Base-by-base conservation (phyloP, 2,329 filamentous ascomycete genomes). In the Fusarium praegraminearum region DNA sequence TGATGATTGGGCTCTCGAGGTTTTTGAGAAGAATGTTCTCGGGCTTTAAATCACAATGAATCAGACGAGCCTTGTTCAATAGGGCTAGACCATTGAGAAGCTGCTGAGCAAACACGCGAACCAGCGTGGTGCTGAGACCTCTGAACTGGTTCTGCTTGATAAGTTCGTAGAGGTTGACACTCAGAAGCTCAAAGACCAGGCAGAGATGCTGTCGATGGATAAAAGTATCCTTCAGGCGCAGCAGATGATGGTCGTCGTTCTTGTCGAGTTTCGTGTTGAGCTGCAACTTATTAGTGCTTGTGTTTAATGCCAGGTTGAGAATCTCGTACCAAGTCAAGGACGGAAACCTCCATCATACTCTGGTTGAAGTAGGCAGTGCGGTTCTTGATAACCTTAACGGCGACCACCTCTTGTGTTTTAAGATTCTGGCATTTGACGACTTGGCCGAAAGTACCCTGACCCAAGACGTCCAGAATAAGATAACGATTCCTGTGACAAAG, bases 71-170 rank as follows among this genome's bases (percentile, higher is more conserved):
- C 82, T 98, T 99, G 82, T 97, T 98, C 69, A 99, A 84, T 65
- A 99, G 84, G 54, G 94, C 93, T 58, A 99, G 84, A 4, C 95
- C 96, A 75, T 97, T 98, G 67, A 99, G 86, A 59, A 99, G 84
- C 81, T 99, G 96, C 79, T 99, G 96, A 15, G 96, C 96, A 81
- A 99, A 99, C 22, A 99, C 96, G 61, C 96, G 91, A 46, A 99
- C 96, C 49, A 99, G 87, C 1, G 96, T 99, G 24, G 96, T 99
- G 82, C 96, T 98, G 70, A 99, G 84, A 57, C 96, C 96, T 73
- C 96, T 91, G 87, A 99, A 99, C 78, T 99, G 96, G 78, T 99
- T 99, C 81, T 99, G 96, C 83, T 99, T 99, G 83, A 99, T 99
- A 69, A 99, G 85, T 81, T 99, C 96, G 82, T 99, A 99, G 67